Conservation (phyloP, 768 basidiomycete genomes). For the Termitomyces sp. region DNA sequence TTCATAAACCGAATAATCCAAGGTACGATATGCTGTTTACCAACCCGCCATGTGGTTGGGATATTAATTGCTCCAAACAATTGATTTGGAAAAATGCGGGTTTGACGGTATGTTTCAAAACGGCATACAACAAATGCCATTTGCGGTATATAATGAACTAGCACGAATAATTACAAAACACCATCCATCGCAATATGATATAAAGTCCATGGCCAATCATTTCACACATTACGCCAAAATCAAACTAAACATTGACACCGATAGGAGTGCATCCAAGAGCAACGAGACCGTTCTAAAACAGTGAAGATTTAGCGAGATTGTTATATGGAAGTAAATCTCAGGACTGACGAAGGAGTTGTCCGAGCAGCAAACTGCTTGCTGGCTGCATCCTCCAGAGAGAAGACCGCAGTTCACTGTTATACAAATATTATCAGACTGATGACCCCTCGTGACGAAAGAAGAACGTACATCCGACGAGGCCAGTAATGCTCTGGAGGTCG, state of each 20-base stretch:
- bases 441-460: not conserved
- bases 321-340: too few species aligned
- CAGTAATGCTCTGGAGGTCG: not conserved
- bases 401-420: not conserved
- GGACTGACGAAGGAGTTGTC: constrained; percentile 4
- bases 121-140: not conserved
- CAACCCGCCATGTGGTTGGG: not conserved
- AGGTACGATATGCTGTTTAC: too few species aligned
- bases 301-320: too few species aligned
- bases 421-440: not conserved
- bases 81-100: not conserved
- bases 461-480: constrained; percentile 1
- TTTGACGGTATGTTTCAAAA: not conserved
- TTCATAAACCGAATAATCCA: too few species aligned
- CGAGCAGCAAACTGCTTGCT: constrained; percentile 1
- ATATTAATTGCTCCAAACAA: not conserved
- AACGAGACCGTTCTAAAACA: constrained; percentile 7
- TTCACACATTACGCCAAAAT: not conserved
- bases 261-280: constrained; percentile 7
- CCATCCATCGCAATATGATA: not conserved
- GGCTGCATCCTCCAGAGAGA: not conserved
- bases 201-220: not conserved
- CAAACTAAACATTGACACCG: not conserved
- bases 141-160: not conserved
- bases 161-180: not conserved